Evolutionary conservation across 768 basidiomycete genomes (phyloP), one percentile per base, ranked within the genome.

Genomic region (Leccinum truebloodii): DNA sequence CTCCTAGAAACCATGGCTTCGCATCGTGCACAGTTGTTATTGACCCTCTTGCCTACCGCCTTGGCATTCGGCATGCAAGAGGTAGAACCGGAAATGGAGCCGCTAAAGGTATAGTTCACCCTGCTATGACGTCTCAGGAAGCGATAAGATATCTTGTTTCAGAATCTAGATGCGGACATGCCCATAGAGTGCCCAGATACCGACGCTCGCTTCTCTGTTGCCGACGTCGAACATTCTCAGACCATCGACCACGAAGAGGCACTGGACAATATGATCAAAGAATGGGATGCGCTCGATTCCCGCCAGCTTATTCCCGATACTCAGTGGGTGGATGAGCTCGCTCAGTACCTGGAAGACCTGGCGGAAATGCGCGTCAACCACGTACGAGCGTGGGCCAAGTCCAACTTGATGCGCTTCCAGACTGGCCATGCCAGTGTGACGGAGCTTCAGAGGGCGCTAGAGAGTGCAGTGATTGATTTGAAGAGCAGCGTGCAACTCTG

Each of bases 141-240:
- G 14, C 0, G 6, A 64, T 48, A 6, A 2, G 32, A n/a, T 58
- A 28, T 6, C 57, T 24, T 50, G 24, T 8, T 46, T 52, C 10
- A 85, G 85, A 84, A 86, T 66, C 66, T 85, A n/a, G 85, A 86
- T 59, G 82, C 79, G 5, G 81, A 83, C 59, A 37, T 69, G 4
- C 60, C 73, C 1, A 74, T 85, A 24, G 75, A 75, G 1, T 65
- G 54, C 13, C 54, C 66, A 1, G 82, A 83, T 67, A 74, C 75
- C 5, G 46, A 60, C 0, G 67, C 77, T 2, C 63, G 62, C 10
- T 81, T 83, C 62, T 79, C 75, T 57, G 67, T 75, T n/a, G 35
- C 57, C 3, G 35, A 53, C 14, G 32, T 57, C 8, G 67, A 69
- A 14, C n/a, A 61, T 7, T 61, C 63, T 20, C 56, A 71, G 22